Evolutionary conservation across 1,284 basidiomycete genomes (phyloP).

Genomic region (Schizophyllum commune): DNA sequence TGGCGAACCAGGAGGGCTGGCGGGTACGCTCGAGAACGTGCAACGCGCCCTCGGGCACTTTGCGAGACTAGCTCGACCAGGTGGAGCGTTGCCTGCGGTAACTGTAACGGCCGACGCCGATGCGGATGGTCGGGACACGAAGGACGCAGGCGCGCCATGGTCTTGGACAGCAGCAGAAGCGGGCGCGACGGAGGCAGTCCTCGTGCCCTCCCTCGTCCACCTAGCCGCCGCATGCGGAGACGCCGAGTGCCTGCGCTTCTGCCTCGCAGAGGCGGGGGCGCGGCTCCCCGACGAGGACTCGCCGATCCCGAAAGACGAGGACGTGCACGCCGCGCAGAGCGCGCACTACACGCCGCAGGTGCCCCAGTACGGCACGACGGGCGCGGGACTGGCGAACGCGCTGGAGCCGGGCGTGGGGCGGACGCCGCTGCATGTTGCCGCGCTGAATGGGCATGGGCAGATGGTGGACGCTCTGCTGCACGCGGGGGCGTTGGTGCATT

Average conservation of each 20-base stretch:
- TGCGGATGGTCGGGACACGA: conserved; percentile 17
- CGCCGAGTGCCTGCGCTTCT: conserved; percentile 50
- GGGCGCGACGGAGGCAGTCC: conserved; percentile 53
- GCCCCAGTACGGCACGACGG: background rate
- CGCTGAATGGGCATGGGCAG: conserved; percentile 55
- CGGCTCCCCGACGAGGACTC: conserved; percentile 17
- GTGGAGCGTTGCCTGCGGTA: background rate
- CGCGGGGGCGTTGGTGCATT: conserved; percentile 82
- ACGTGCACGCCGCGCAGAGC: background rate
- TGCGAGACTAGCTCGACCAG: conserved; percentile 45
- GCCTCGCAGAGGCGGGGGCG: conserved; percentile 30
- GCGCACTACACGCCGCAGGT: background rate
- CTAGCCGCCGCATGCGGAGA: conserved; percentile 70
- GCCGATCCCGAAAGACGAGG: background rate
- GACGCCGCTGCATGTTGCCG: conserved; percentile 77
- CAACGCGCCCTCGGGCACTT: conserved; percentile 60
- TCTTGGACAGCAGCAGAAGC: conserved; percentile 70
- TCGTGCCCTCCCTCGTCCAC: conserved; percentile 71
- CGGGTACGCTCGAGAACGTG: conserved; percentile 45
- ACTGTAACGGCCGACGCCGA: background rate
- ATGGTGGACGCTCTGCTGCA: conserved; percentile 59
- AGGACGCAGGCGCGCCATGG: conserved; percentile 63
- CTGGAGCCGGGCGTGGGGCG: conserved; percentile 61
- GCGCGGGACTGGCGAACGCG: conserved; percentile 62
- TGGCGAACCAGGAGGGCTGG: background rate